A percentile compares a stretch with the other conserved stretches of the same genome.
Evolutionary conservation across 345 rosid genomes (phyloP).

Genomic region (Brassica rapa): DNA sequence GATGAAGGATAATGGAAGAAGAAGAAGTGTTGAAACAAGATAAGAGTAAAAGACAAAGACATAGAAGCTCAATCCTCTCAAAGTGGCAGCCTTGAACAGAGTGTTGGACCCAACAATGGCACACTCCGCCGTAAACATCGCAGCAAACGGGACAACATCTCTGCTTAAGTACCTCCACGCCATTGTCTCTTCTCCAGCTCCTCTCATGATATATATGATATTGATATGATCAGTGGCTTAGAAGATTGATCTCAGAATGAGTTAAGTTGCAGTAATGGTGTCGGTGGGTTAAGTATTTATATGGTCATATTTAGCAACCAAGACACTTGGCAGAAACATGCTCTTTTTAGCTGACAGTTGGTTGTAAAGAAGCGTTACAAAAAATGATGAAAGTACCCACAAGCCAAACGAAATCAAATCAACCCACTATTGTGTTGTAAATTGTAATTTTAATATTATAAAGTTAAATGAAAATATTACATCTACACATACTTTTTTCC

Average conservation of each 20-base stretch:
- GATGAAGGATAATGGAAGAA: constrained; percentile 32
- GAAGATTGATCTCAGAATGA: neutral
- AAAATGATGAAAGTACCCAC: neutral
- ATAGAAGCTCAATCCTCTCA: constrained; percentile 43
- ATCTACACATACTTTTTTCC: too few relatives aligned
- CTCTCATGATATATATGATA: neutral
- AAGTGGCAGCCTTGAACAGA: constrained; percentile 46
- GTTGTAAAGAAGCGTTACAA: neutral
- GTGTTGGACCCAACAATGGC: constrained; percentile 37
- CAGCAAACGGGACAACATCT: constrained; percentile 41
- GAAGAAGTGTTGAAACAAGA: constrained; percentile 28
- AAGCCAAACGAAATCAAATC: neutral
- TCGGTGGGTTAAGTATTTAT: neutral
- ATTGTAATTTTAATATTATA: neutral
- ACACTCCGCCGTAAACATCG: constrained; percentile 38
- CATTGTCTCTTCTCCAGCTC: constrained; percentile 3
- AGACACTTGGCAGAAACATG: neutral
- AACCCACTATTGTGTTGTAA: neutral
- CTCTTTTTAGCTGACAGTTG: neutral
- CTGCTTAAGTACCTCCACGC: constrained; percentile 22
- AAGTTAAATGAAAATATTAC: neutral
- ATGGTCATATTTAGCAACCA: neutral
- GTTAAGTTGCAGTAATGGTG: neutral
- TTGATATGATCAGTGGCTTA: neutral
- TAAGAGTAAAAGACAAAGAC: constrained; percentile 42